A percentile compares a stretch with the other conserved stretches of the same genome.
Conservation (phyloP, 768 basidiomycete species). For the Paxillus involutus region DNA sequence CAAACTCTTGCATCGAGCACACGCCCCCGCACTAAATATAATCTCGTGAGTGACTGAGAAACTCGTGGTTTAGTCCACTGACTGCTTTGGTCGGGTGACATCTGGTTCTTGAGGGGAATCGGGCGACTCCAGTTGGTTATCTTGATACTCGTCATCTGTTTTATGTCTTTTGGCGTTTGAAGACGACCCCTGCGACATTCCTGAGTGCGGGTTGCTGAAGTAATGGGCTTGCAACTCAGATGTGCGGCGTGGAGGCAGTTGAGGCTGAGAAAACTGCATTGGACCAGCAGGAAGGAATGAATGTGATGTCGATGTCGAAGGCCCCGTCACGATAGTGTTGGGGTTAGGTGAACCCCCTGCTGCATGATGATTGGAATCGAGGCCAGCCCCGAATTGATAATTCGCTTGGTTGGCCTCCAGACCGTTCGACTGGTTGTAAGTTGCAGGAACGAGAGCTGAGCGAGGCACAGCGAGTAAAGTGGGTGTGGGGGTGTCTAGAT, state of each 20-base stretch:
- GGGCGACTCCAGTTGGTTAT: slow-evolving; percentile 10
- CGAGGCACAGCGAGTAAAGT: slow-evolving; percentile 12
- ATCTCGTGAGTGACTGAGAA: neutral
- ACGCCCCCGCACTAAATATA: slow-evolving; percentile 52
- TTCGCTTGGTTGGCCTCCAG: slow-evolving; percentile 11
- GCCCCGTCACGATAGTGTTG: neutral
- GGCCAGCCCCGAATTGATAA: slow-evolving; percentile 14
- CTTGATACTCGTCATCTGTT: slow-evolving; percentile 16
- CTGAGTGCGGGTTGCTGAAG: slow-evolving; percentile 9
- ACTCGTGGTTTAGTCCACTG: slow-evolving; percentile 1
- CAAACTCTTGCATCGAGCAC: slow-evolving; percentile 64
- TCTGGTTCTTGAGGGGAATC: slow-evolving; percentile 24
- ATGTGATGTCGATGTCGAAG: slow-evolving; percentile 8
- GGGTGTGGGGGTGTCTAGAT: slow-evolving; percentile 16
- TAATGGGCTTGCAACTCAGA: slow-evolving; percentile 30
- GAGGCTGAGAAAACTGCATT: slow-evolving; percentile 32
- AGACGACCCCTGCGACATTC: neutral
- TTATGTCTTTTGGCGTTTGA: slow-evolving; percentile 21
- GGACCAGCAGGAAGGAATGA: slow-evolving; percentile 23
- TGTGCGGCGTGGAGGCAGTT: slow-evolving; percentile 25
- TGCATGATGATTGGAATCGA: slow-evolving; percentile 5
- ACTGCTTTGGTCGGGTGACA: slow-evolving; percentile 22
- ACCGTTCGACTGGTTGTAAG: slow-evolving; percentile 14
- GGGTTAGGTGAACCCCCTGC: slow-evolving; percentile 14
- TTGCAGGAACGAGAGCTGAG: slow-evolving; percentile 6